These are phyloP conservation scores for Cladophialophora yegresii DNA, from an alignment of 2,329 filamentous ascomycete genomes.

Conservation along the genomic window DNA sequence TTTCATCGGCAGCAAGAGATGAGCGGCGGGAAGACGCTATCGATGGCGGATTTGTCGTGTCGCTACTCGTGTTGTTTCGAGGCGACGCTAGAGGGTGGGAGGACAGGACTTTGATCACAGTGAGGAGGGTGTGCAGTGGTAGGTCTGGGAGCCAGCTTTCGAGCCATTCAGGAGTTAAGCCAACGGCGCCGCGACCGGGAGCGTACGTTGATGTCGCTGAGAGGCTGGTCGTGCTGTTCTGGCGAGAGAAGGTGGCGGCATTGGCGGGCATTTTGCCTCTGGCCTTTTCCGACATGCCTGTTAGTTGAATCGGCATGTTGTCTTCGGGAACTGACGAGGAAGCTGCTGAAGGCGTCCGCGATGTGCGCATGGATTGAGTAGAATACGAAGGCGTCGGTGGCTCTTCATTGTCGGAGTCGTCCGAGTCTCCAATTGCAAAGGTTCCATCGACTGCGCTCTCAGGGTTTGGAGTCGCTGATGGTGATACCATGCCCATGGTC, in stretches of 20 bases:
- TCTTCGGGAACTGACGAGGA: constrained; percentile 70
- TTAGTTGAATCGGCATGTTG: constrained; percentile 75
- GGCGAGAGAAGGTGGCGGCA: constrained; percentile 77
- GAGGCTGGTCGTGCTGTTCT: constrained; percentile 85
- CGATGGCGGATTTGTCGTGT: constrained; percentile 35
- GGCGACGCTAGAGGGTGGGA: constrained; percentile 48
- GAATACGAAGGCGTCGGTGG: constrained; percentile 61
- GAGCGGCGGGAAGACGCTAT: constrained; percentile 38
- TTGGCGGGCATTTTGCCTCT: constrained; percentile 92
- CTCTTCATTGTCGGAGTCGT: constrained; percentile 69
- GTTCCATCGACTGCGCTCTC: constrained; percentile 61
- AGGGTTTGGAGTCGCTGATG: constrained; percentile 20
- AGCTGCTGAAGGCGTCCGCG: constrained; percentile 68
- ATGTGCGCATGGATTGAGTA: constrained; percentile 57
- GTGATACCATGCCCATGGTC: constrained; percentile 21
- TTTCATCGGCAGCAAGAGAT: constrained; percentile 39
- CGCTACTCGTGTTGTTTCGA: constrained; percentile 28
- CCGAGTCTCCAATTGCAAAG: constrained; percentile 84
- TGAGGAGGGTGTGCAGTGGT: constrained; percentile 82
- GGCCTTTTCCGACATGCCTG: constrained; percentile 96
- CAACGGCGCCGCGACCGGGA: constrained; percentile 63
- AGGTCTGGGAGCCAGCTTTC: constrained; percentile 92
- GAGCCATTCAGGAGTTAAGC: constrained; percentile 79
- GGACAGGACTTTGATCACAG: constrained; percentile 66
- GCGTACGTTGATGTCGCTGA: constrained; percentile 63